Conservation (phyloP, 1,284 basidiomycete species). For the Coriolopsis trogii region DNA sequence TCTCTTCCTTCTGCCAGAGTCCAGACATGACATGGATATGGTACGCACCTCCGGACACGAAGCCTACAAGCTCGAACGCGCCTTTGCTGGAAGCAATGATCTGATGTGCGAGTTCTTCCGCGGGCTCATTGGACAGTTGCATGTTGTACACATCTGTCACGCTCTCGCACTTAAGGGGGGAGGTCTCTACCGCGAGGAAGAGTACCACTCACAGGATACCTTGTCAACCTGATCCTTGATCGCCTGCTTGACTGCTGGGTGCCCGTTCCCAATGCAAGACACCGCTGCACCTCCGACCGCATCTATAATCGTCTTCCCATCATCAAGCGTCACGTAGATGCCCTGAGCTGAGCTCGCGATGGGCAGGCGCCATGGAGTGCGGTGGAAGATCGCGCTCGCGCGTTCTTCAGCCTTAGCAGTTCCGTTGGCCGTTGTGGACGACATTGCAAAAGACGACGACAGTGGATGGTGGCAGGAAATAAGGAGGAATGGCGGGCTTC, state of each 20-base stretch:
- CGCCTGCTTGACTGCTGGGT: conserved; percentile 70
- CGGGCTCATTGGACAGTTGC: conserved; percentile 76
- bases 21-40: neutral
- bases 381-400: conserved; percentile 36
- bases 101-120: conserved; percentile 71
- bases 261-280: conserved; percentile 73
- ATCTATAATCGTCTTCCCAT: conserved; percentile 70
- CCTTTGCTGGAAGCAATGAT: conserved; percentile 66
- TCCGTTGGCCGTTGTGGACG: conserved; percentile 16
- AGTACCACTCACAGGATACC: conserved; percentile 59
- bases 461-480: neutral
- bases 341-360: conserved; percentile 68
- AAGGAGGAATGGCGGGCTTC: too few relatives aligned
- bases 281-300: conserved; percentile 87
- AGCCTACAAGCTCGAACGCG: conserved; percentile 71
- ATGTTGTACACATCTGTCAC: conserved; percentile 79
- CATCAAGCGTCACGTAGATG: conserved; percentile 68
- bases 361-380: conserved; percentile 70
- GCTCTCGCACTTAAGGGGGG: neutral
- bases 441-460: neutral
- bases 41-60: conserved; percentile 68
- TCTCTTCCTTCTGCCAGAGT: neutral
- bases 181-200: neutral
- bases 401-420: conserved; percentile 19
- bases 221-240: conserved; percentile 79